A percentile compares a stretch with the other conserved stretches of the same genome.
These are phyloP conservation scores for Phytophthora sojae DNA, from an alignment of 352 stramenopile genomes.

Conservation along the genomic window DNA sequence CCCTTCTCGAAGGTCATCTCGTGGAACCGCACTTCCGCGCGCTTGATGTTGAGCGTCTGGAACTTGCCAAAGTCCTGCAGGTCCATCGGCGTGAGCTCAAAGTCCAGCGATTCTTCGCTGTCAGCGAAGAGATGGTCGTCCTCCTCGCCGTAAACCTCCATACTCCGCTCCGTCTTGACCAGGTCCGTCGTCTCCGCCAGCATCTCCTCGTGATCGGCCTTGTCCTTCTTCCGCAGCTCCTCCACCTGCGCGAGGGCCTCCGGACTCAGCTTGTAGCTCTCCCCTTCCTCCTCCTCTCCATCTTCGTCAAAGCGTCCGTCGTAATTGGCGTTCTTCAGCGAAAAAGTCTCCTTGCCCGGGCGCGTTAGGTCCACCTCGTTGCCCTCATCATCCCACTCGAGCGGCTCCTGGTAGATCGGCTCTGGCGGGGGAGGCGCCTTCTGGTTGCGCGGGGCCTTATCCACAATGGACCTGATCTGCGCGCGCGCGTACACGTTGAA, in stretches of 20 bases:
- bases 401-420: constrained; percentile 69
- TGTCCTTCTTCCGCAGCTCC: constrained; percentile 45
- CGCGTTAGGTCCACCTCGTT: constrained; percentile 76
- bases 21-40: constrained; percentile 64
- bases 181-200: constrained; percentile 40
- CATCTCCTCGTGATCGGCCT: constrained; percentile 44
- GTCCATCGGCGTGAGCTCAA: constrained; percentile 67
- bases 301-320: constrained; percentile 69
- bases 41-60: constrained; percentile 74
- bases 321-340: constrained; percentile 72
- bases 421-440: constrained; percentile 41
- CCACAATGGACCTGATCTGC: constrained; percentile 72
- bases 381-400: constrained; percentile 82
- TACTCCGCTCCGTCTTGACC: constrained; percentile 34
- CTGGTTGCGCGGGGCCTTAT: constrained; percentile 72
- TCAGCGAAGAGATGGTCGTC: constrained; percentile 44
- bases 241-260: constrained; percentile 45
- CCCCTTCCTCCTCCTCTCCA: constrained; percentile 53
- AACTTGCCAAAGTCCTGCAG: constrained; percentile 72
- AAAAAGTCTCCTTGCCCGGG: constrained; percentile 67
- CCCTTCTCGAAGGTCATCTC: constrained; percentile 65
- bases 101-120: constrained; percentile 49
- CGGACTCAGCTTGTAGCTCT: constrained; percentile 52
- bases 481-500: constrained; percentile 84
- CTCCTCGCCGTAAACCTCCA: constrained; percentile 49